Evolutionary conservation across 192 early-diverging fungal species (phyloP), one percentile per base, ranked within the genome.

Genomic region (Podila verticillata): DNA sequence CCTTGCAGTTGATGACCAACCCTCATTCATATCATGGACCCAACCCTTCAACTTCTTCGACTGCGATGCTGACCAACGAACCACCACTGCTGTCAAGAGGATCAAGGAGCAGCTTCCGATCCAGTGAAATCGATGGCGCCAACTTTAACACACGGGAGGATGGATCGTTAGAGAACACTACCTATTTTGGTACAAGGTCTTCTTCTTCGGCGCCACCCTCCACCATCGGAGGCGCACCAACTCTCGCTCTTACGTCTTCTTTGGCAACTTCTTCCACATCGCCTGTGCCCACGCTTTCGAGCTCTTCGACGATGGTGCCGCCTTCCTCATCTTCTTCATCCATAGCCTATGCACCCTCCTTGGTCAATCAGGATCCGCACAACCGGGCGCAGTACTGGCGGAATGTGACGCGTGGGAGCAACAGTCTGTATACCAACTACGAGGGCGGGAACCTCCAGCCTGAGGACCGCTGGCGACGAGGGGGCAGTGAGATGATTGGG

Each of bases 381-480:
- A 44, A 29, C 13, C 47, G 22, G 7, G 12, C 35, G 10, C 63
- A 29, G 19, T 39, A 49, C 39, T 65, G 63, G 63, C 63, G 63
- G 26, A 39, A 65, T 65, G 29, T 30, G 36, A 49, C 13, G 17
- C 35, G 63, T 22, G 65, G 56, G 9, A 67, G 49, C 36, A 71
- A 79, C 22, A 79, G 69, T 48, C 64, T 79, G 4, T 79, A 79
- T 71, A 48, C 66, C 3, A 63, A 79, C 49, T 66, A 36, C 56
- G 68, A 72, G 57, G 68, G 68, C 28, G 75, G 75, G 13, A 71
- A 28, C 13, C 44, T 79, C 5, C 36, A 26, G 57, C 64, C 64
- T 13, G 65, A 67, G n/a, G 75, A 72, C 15, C 58, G 65, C 24
- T 79, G 75, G 75, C 75, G 69, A 26, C 48, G 75, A 34, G 75